phyloP scores from a whole-genome alignment of 768 basidiomycete species.

The Pleurotus tuber-regium region DNA sequence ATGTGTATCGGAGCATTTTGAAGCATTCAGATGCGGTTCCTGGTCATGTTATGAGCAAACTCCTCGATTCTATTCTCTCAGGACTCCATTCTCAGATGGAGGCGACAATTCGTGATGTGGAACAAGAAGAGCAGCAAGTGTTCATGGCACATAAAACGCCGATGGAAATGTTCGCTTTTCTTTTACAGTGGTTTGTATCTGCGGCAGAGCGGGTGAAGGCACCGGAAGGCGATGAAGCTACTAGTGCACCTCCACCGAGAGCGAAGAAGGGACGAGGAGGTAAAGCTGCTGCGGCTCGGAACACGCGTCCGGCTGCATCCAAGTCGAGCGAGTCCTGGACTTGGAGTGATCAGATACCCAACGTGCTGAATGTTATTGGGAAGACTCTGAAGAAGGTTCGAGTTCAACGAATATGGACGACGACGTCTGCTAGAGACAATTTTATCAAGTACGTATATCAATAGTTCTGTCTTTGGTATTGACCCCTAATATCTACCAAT shows the following conservation, averaged over 20 bases:
- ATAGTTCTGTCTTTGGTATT: constrained; percentile 5
- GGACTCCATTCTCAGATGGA: constrained; percentile 75
- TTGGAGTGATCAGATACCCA: constrained; percentile 77
- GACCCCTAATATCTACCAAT: constrained; percentile 1
- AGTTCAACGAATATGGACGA: constrained; percentile 86
- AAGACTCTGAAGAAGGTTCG: constrained; percentile 61
- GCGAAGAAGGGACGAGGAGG: constrained; percentile 59
- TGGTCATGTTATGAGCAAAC: constrained; percentile 71
- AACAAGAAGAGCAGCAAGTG: constrained; percentile 62
- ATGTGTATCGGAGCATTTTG: constrained; percentile 78
- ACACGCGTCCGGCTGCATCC: constrained; percentile 35
- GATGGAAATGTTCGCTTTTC: constrained; percentile 89
- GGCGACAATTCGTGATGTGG: constrained; percentile 63
- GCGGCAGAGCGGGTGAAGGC: constrained; percentile 77
- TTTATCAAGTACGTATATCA: constrained; percentile 74
- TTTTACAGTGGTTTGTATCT: constrained; percentile 87
- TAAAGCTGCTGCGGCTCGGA: constrained; percentile 39
- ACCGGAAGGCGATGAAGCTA: constrained; percentile 43
- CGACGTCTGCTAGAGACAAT: constrained; percentile 78
- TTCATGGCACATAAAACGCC: constrained; percentile 64
- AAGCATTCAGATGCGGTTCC: constrained; percentile 68
- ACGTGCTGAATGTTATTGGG: constrained; percentile 65
- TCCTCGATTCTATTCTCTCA: constrained; percentile 84
- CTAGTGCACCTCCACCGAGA: constrained; percentile 44
- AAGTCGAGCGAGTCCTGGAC: constrained; percentile 59